Conservation (phyloP, 345 rosid genomes). For the Turritis glabra region DNA sequence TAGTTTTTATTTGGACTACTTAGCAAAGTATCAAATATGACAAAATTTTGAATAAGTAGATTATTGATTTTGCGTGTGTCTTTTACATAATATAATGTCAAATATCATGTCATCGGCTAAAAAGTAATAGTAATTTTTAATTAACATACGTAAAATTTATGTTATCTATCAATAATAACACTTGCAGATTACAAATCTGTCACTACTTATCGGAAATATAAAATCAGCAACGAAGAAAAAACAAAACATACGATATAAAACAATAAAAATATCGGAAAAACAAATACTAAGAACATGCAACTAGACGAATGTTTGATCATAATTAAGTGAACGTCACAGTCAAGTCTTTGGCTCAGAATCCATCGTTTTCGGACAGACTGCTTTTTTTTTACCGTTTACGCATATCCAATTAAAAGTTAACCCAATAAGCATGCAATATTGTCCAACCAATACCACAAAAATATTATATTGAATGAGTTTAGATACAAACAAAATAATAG, state of each 20-base stretch:
- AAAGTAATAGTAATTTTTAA: no score
- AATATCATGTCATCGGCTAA: not conserved
- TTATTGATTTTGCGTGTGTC: not conserved
- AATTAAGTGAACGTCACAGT: not conserved
- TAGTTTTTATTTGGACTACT: not conserved
- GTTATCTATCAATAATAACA: not conserved
- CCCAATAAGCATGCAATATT: not conserved
- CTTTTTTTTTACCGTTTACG: not conserved
- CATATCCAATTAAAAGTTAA: not conserved
- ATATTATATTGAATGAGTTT: not conserved
- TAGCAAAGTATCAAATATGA: not conserved
- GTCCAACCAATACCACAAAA: constrained; percentile 1
- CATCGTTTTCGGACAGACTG: constrained; percentile 5
- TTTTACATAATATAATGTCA: not conserved
- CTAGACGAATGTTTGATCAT: not conserved
- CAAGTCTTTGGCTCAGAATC: not conserved
- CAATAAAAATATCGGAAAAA: not conserved
- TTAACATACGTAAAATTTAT: not conserved
- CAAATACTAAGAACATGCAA: not conserved
- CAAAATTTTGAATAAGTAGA: not conserved
- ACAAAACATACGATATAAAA: not conserved
- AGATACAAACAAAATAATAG: not conserved
- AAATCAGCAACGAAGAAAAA: not conserved
- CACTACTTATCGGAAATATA: not conserved
- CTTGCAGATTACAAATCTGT: not conserved